Conservation (phyloP, 1,139 yeast species). For the Candida pseudocylindracea region DNA sequence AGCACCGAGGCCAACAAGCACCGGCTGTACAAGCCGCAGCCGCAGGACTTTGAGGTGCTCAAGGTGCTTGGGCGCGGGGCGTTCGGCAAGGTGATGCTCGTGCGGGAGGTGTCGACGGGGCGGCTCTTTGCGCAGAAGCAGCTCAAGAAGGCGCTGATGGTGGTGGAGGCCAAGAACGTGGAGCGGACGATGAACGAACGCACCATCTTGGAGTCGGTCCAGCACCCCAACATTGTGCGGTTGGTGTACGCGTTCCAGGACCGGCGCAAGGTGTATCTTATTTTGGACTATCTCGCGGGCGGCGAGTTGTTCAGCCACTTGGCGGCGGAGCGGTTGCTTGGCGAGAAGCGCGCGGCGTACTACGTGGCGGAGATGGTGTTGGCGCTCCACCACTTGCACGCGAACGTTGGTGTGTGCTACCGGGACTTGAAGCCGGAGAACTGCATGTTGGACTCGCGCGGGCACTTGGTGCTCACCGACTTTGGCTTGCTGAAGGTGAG, state of each 20-base stretch:
- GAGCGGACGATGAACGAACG: slow-evolving; percentile 5
- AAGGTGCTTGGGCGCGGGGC: slow-evolving; percentile 84
- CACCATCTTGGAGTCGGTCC: slow-evolving; percentile 4
- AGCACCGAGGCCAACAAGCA: slow-evolving; percentile 1
- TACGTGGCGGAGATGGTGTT: slow-evolving; percentile 76
- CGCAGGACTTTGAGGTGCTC: slow-evolving; percentile 48
- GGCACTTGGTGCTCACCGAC: slow-evolving; percentile 74
- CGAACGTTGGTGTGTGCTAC: slow-evolving; percentile 58
- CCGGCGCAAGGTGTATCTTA: slow-evolving; percentile 49
- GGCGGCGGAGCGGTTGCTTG: slow-evolving; percentile 18
- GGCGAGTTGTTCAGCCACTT: slow-evolving; percentile 84
- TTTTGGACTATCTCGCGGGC: slow-evolving; percentile 77
- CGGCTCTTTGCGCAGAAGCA: slow-evolving; percentile 78
- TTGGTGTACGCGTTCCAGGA: slow-evolving; percentile 84
- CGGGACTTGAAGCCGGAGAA: slow-evolving; percentile 90
- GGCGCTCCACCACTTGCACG: slow-evolving; percentile 62
- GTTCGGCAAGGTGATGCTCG: slow-evolving; percentile 73
- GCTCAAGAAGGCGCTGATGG: slow-evolving; percentile 41
- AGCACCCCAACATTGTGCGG: slow-evolving; percentile 78
- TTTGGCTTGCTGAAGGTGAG: slow-evolving; percentile 70
- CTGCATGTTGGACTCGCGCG: slow-evolving; percentile 58
- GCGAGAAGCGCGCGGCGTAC: slow-evolving; percentile 60
- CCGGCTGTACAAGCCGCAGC: slow-evolving; percentile 9
- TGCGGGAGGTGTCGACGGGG: slow-evolving; percentile 41
- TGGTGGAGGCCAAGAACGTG: slow-evolving; percentile 10